phyloP scores from a whole-genome alignment of 352 stramenopile genomes.

The Globisporangium rhizosaccharum region DNA sequence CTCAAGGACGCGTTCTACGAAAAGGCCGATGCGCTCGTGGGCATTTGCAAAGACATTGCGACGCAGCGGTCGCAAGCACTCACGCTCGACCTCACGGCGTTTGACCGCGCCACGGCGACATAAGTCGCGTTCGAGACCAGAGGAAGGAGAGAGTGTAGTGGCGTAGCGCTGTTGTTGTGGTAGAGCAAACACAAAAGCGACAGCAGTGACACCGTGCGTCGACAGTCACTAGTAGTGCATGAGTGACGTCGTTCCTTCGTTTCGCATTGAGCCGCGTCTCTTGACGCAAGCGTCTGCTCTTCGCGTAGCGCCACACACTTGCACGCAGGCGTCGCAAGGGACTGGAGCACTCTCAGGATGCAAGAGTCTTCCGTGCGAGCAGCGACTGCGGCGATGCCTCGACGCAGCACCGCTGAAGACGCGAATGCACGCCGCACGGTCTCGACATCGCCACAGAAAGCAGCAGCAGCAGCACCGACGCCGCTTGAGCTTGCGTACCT shows the following conservation, averaged over 20 bases:
- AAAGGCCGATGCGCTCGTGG: conserved; percentile 91
- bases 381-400: too few species aligned
- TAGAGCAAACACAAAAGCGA: background rate
- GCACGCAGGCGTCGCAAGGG: too few species aligned
- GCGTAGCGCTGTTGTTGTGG: background rate
- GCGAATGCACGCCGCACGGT: too few species aligned
- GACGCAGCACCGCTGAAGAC: background rate
- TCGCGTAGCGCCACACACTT: too few species aligned
- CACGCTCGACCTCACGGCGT: conserved; percentile 79
- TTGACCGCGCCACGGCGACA: conserved; percentile 15
- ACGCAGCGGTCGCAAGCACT: conserved; percentile 68
- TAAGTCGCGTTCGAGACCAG: too few species aligned
- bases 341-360: background rate
- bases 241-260: too few species aligned
- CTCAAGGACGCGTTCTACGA: conserved; percentile 98
- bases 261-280: too few species aligned
- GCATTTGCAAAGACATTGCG: conserved; percentile 85
- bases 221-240: too few species aligned
- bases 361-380: background rate
- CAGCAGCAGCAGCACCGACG: background rate
- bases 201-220: too few species aligned
- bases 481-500: conserved; percentile 2
- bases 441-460: too few species aligned
- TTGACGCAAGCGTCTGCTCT: too few species aligned
- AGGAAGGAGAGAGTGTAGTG: too few species aligned